Evolutionary conservation across 768 basidiomycete species (phyloP).

Genomic region (Podaxis carcinomalis): DNA sequence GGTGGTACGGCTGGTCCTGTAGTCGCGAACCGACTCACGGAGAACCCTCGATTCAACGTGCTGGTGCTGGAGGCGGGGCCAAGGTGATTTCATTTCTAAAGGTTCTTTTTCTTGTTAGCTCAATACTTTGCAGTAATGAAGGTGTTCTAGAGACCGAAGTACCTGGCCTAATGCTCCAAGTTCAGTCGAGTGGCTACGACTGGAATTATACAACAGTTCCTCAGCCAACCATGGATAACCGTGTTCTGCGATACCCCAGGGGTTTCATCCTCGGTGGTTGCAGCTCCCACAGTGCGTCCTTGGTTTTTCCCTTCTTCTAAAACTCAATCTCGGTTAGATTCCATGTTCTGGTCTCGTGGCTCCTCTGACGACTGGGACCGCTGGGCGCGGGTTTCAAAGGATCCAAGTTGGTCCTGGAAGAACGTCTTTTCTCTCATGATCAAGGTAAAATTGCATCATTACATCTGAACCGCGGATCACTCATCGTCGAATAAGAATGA

Average conservation of each 20-base stretch:
- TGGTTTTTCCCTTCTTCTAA: constrained; percentile 3
- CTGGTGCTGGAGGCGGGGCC: constrained; percentile 51
- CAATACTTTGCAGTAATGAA: constrained; percentile 3
- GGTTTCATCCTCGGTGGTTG: constrained; percentile 25
- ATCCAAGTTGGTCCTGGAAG: constrained; percentile 41
- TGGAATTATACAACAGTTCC: constrained; percentile 26
- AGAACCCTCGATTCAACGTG: constrained; percentile 41
- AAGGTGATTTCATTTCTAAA: constrained; percentile 32
- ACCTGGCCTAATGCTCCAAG: constrained; percentile 7
- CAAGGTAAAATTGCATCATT: constrained; percentile 17
- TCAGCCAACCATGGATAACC: constrained; percentile 20
- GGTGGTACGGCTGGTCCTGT: constrained; percentile 55
- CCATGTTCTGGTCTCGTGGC: constrained; percentile 26
- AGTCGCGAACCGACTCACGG: constrained; percentile 49
- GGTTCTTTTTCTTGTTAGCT: not conserved
- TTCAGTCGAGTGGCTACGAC: constrained; percentile 16
- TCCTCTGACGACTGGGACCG: constrained; percentile 46
- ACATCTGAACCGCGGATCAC: not conserved
- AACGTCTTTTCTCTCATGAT: constrained; percentile 23
- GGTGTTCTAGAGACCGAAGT: constrained; percentile 7
- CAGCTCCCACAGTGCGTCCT: constrained; percentile 23
- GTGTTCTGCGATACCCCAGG: constrained; percentile 18
- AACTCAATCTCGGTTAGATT: constrained; percentile 14
- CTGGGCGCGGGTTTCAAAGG: constrained; percentile 40
- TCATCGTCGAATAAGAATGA: constrained; percentile 10